Percentiles rank a stretch among this genome's conserved stretches.
phyloP scores from a whole-genome alignment of 331 rosid genomes.

The Telfairia occidentalis region DNA sequence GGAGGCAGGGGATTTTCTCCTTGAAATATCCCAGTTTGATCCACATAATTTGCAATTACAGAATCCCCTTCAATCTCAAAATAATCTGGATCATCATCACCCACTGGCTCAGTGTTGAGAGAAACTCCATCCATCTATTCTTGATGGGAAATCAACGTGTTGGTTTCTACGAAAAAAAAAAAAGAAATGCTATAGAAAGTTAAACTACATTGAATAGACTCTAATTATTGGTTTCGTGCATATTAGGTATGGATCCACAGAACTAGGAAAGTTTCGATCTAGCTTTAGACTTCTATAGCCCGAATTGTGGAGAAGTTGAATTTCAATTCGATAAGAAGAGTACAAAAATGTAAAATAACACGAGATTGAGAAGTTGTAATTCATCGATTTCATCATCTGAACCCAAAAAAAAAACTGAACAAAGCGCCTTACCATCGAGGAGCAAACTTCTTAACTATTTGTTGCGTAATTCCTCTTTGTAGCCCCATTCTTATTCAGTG shows the following conservation, averaged over 20 bases:
- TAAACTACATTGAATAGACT: not conserved
- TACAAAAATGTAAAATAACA: not conserved
- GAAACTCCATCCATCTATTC: conserved; percentile 54
- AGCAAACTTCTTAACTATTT: not conserved
- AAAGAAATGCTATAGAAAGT: not conserved
- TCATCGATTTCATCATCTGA: not conserved
- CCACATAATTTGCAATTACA: conserved; percentile 35
- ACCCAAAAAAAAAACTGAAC: not conserved
- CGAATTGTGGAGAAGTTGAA: not conserved
- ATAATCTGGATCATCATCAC: conserved; percentile 46
- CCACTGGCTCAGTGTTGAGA: conserved; percentile 46
- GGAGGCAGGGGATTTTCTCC: conserved; percentile 57
- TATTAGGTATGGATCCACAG: not conserved
- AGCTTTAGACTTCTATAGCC: not conserved
- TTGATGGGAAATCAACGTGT: not conserved
- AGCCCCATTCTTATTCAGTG: not conserved
- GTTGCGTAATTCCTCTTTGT: not conserved
- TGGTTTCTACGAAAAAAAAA: not conserved
- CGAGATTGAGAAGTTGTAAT: not conserved
- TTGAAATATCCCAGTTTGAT: conserved; percentile 34
- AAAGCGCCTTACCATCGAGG: not conserved
- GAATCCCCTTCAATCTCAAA: conserved; percentile 45
- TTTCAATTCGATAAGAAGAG: not conserved
- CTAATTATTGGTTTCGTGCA: not conserved
- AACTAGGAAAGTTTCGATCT: not conserved